phyloP scores from a whole-genome alignment of 2,329 filamentous ascomycete genomes.

The Graphiopsis chlorocephala region DNA sequence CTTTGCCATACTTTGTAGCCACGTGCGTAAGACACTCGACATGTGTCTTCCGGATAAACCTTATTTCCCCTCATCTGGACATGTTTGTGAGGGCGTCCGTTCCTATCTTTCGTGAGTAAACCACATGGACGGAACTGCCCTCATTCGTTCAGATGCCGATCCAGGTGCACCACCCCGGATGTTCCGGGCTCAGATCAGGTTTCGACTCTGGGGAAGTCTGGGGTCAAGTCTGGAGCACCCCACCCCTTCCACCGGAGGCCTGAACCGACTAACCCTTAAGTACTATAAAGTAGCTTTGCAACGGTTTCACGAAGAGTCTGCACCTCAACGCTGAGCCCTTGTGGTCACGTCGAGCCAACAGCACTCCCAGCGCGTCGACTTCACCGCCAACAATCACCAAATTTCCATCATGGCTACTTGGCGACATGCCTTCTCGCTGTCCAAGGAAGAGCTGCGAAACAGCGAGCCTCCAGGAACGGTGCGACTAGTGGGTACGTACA shows the following conservation, averaged over 20 bases:
- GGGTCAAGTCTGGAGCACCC: not conserved
- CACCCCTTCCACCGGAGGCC: not conserved
- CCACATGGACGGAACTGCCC: not conserved
- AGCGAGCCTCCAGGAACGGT: conserved; percentile 42
- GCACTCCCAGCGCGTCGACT: not conserved
- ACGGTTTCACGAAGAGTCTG: not conserved
- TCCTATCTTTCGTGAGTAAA: not conserved
- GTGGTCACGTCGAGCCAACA: not conserved
- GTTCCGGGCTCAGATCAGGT: not conserved
- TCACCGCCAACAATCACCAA: not conserved
- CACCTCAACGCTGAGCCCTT: not conserved
- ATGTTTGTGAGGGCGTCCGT: not conserved
- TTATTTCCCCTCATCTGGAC: not conserved
- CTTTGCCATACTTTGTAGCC: not conserved
- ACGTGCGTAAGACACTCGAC: not conserved
- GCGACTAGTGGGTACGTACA: conserved; percentile 36
- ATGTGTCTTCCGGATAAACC: not conserved
- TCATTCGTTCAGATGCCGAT: not conserved
- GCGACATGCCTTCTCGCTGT: conserved; percentile 37
- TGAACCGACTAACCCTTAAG: not conserved
- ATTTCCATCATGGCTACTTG: conserved; percentile 35
- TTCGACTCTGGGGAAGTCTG: conserved; percentile 3
- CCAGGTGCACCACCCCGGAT: not conserved
- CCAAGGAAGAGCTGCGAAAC: conserved; percentile 39
- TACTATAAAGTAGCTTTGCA: conserved; percentile 6